These are phyloP conservation scores for Suillus spraguei DNA, from an alignment of 768 basidiomycete genomes.

Conservation along the genomic window DNA sequence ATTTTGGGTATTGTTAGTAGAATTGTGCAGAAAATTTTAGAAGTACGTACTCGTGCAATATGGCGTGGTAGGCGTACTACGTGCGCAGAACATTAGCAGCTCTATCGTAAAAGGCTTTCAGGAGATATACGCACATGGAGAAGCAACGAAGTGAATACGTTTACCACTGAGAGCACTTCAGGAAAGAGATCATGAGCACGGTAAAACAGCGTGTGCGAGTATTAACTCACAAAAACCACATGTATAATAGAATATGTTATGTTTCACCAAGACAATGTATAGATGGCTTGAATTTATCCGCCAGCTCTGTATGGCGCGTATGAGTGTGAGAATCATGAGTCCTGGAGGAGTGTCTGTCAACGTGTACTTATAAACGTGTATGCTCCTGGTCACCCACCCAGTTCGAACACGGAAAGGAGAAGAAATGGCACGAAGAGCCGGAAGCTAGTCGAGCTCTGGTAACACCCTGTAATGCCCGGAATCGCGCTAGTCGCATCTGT, in stretches of 20 bases:
- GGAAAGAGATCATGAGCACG: not conserved
- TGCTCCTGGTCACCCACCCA: not conserved
- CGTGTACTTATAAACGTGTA: not conserved
- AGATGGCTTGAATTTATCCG: not conserved
- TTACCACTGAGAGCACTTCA: not conserved
- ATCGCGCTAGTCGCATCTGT: not conserved
- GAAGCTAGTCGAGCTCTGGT: not conserved
- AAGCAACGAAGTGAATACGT: not conserved
- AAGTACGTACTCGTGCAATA: not conserved
- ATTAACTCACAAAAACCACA: not conserved
- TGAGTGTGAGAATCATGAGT: not conserved
- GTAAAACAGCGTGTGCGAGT: not conserved
- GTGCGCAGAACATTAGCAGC: not conserved
- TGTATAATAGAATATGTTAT: not conserved
- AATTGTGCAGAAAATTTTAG: not conserved
- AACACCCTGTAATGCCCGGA: not conserved
- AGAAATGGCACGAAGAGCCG: not conserved
- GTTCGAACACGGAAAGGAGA: not conserved
- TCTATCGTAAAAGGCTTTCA: not conserved
- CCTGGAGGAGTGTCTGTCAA: not conserved
- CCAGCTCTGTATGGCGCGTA: not conserved
- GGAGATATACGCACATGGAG: not conserved
- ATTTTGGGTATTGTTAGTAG: not conserved
- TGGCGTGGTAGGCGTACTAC: conserved; percentile 3
- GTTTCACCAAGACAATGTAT: not conserved